Evolutionary conservation across 192 early-diverging fungal species (phyloP).

Genomic region (Backusella westeae): DNA sequence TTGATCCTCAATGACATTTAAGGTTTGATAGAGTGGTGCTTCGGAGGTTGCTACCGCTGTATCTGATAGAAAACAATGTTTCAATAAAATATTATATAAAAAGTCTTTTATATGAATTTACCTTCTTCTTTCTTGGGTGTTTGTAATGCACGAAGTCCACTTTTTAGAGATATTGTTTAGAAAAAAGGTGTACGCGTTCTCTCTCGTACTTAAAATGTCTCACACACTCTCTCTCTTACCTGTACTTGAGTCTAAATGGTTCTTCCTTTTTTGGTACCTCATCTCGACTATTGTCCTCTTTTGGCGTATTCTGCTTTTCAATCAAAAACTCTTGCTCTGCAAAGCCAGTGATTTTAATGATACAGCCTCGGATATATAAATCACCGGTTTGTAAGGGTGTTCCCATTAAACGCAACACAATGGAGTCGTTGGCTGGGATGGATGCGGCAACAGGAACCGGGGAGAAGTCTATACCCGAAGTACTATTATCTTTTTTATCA

Average conservation of each 20-base stretch:
- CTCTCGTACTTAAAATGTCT: no score
- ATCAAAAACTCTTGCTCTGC: conserved; percentile 56
- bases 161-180: neutral
- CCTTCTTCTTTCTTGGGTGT: neutral
- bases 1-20: conserved; percentile 60
- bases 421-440: conserved; percentile 61
- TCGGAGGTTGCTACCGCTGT: neutral
- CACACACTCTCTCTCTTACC: neutral
- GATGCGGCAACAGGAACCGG: conserved; percentile 53
- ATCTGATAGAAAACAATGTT: neutral
- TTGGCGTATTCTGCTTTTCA: neutral
- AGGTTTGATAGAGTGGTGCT: neutral
- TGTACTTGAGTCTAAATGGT: conserved; percentile 10
- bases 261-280: conserved; percentile 4
- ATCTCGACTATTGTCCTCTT: neutral
- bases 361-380: conserved; percentile 62
- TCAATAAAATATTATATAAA: neutral
- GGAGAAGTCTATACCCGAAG: conserved; percentile 60
- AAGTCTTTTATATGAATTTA: neutral
- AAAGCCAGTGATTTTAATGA: conserved; percentile 54
- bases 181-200: neutral
- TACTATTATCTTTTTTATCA: conserved; percentile 35
- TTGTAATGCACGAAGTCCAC: neutral
- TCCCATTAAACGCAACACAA: conserved; percentile 63
- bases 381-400: conserved; percentile 58